Base-by-base conservation (phyloP, 495 filamentous ascomycete species). In the Paragyromitra xinjiangensis region DNA sequence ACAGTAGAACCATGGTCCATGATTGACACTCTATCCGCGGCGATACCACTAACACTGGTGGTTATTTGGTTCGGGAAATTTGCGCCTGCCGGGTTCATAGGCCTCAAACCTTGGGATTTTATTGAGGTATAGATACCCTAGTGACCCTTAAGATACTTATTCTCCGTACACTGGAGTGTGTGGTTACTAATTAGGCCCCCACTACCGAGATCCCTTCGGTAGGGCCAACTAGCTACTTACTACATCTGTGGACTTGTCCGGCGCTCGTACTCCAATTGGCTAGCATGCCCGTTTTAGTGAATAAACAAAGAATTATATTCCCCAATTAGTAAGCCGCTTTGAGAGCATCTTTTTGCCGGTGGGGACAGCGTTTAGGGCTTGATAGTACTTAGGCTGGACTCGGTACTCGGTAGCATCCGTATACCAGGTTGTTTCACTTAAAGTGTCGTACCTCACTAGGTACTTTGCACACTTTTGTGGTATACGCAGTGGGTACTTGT, bases 291-390 rank as follows among this genome's bases (percentile, higher is more conserved):
- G n/a, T 7, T 44, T 44, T 19, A 64, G 11, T 44, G 26, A 59
- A 68, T 55, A 55, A 3, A 26, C 22, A 7, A 67, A 53, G 45
- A 51, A 12, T 55, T 67, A 51, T 37, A 59, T 44, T 4, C 24
- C 19, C 19, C 50, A 59, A 55, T 51, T 24, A 37, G 51, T 66
- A 66, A 66, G 39, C 24, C 22, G 55, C 1, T 19, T 34, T 58
- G 22, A 42, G 64, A 73, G 22, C 29, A 53, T 44, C 14, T 50
- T 72, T 64, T 55, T 65, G 37, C 61, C 61, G 59, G 69, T 53
- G 39, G 69, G 45, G 14, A 39, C 48, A 7, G 24, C 48, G 4
- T 48, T 45, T 65, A 42, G 63, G 12, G 19, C n/a, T 69, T 12
- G 51, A 58, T 69, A 68, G 26, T 56, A 39, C 44, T 40, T 39